Evolutionary conservation across 306 rosid genomes (phyloP).

Genomic region (Glycine soja): DNA sequence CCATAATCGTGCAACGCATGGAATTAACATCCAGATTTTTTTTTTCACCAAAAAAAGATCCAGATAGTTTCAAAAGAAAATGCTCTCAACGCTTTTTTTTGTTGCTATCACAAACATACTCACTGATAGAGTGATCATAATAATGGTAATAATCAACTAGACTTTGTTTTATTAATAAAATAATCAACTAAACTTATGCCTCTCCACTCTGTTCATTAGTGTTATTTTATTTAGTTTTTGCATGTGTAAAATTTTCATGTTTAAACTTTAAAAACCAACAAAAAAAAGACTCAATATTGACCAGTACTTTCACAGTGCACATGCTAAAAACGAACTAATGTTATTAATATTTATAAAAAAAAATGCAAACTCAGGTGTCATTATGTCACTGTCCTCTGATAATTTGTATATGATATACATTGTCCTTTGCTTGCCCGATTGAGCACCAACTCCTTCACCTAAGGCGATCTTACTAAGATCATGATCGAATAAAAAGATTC

Average conservation of each 20-base stretch:
- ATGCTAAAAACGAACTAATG: no score
- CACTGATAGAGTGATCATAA: no score
- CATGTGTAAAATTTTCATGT: neutral
- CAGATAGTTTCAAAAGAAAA: no score
- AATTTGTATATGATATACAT: neutral
- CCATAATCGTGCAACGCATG: neutral
- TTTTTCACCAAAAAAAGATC: no score
- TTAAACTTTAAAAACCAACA: neutral
- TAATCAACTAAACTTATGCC: no score
- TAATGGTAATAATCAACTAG: no score
- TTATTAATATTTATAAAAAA: neutral
- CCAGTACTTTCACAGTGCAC: neutral
- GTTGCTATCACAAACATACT: no score
- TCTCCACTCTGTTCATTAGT: no score
- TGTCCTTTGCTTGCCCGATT: neutral
- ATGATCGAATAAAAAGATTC: neutral
- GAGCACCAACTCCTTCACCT: constrained; percentile 4
- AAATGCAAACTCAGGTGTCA: neutral
- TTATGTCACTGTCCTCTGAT: neutral
- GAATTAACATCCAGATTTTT: no score
- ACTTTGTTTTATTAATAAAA: no score
- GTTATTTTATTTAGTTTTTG: no score
- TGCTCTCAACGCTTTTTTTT: no score
- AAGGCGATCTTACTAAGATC: neutral
- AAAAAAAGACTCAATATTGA: neutral